A percentile compares a stretch with the other conserved stretches of the same genome.
Conservation (phyloP, 2,329 filamentous ascomycete species). For the Colletotrichum sp. region DNA sequence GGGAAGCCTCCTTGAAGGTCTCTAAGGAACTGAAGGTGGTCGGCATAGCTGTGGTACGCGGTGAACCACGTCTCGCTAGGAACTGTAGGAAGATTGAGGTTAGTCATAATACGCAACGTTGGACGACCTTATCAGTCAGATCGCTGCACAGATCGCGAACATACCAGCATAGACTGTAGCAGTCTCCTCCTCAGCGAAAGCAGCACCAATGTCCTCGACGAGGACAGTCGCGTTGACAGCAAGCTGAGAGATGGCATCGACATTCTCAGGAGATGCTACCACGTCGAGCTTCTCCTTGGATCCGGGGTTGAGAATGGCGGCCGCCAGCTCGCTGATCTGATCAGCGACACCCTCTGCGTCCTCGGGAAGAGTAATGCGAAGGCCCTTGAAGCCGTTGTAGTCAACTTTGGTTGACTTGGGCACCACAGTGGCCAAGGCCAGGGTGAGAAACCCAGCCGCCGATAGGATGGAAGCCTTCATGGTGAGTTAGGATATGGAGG, state of each 20-base stretch:
- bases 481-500: not conserved
- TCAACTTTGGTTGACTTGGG: slow-evolving; percentile 7
- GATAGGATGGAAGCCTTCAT: slow-evolving; percentile 14
- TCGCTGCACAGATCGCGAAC: not conserved
- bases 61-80: slow-evolving; percentile 51
- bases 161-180: slow-evolving; percentile 13
- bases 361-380: slow-evolving; percentile 10
- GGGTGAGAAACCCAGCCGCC: not conserved
- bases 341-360: not conserved
- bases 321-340: slow-evolving; percentile 13
- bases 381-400: slow-evolving; percentile 20
- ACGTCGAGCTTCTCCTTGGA: slow-evolving; percentile 30
- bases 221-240: slow-evolving; percentile 33
- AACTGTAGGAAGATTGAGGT: not conserved
- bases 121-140: accelerated
- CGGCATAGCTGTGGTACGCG: slow-evolving; percentile 55
- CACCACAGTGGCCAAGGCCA: not conserved
- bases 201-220: slow-evolving; percentile 33
- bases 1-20: slow-evolving; percentile 48
- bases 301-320: not conserved
- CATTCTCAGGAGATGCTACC: slow-evolving; percentile 32
- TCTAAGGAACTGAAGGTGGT: slow-evolving; percentile 53
- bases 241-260: slow-evolving; percentile 31
- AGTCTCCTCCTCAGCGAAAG: slow-evolving; percentile 31
- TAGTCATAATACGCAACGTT: not conserved